Evolutionary conservation across 2,329 filamentous ascomycete species (phyloP), one percentile per base, ranked within the genome.

Genomic region (Blastomyces gilchristii): DNA sequence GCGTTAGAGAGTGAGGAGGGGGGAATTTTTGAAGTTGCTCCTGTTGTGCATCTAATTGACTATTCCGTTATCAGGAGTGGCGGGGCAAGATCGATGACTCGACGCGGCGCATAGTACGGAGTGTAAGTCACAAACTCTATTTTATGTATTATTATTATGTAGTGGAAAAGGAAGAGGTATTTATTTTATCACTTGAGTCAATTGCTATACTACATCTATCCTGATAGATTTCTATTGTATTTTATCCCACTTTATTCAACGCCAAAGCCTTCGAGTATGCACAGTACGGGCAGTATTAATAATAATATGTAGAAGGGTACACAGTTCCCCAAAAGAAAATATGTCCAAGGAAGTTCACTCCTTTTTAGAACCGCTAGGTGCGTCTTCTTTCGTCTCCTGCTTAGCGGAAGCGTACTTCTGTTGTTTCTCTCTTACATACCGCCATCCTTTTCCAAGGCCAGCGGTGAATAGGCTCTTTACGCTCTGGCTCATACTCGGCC

Each of bases 401-500:
- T 75, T 75, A 0, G 75, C 72, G 50, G 74, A 72, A 61, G 67
- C 73, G 68, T 79, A 88, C 74, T 90, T 91, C 66, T 78, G 78
- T 65, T 86, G 79, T 81, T 99, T 99, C 74, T 97, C 94, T 53
- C 82, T 80, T 62, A 95, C 70, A 73, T 99, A 99, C 66, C 86
- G 83, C 79, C 83, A 82, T 6, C 87, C 87, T 69, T 87, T 84
- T 7, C 79, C 72, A 18, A 89, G 73, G 0, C 94, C 95, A 0
- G 89, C 87, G 2, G 91, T 97, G 54, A 97, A 74, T 1, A 89
- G 74, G 1, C 91, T 87, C 77, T 99, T 99, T 66, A 93, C 73
- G 62, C 87, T 94, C 76, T 99, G 93, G 5, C 86, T 86, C 2
- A 90, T 91, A 70, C 91, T 94, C 0, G 94, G 92, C 94, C 94